phyloP scores from a whole-genome alignment of 768 basidiomycete genomes.

The Multifurca ochricompacta region DNA sequence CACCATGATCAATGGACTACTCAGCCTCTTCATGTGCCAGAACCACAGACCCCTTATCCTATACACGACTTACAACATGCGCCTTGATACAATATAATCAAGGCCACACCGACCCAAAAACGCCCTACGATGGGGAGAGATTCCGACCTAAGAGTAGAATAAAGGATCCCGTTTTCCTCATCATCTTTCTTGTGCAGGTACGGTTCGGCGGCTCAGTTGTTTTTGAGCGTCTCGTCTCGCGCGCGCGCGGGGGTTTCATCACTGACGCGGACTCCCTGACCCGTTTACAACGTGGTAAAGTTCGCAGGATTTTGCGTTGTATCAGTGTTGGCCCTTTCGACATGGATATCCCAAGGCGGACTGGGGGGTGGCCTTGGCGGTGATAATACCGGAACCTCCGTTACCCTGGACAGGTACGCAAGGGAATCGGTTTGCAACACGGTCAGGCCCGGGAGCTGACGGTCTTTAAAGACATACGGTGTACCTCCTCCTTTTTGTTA shows the following conservation, averaged over 20 bases:
- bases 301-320: constrained; percentile 61
- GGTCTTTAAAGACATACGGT: constrained; percentile 50
- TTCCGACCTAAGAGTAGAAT: constrained; percentile 62
- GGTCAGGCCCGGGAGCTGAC: too few relatives aligned
- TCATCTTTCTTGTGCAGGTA: constrained; percentile 68
- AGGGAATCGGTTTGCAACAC: too few relatives aligned
- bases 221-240: too few relatives aligned
- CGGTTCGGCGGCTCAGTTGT: too few relatives aligned
- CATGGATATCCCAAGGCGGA: constrained; percentile 58
- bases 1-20: constrained; percentile 1
- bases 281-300: too few relatives aligned
- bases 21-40: background rate
- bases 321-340: constrained; percentile 54
- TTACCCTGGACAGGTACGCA: constrained; percentile 61
- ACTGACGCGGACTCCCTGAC: too few relatives aligned
- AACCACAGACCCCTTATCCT: background rate
- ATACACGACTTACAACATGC: background rate
- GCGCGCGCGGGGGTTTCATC: too few relatives aligned
- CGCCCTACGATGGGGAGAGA: constrained; percentile 52
- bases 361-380: constrained; percentile 65
- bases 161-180: constrained; percentile 64
- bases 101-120: constrained; percentile 30
- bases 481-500: constrained; percentile 68
- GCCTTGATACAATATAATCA: constrained; percentile 16
- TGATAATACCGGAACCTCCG: constrained; percentile 40